A percentile compares a stretch with the other conserved stretches of the same genome.
Conservation (phyloP, 495 filamentous ascomycete species). For the Neurospora discreta region DNA sequence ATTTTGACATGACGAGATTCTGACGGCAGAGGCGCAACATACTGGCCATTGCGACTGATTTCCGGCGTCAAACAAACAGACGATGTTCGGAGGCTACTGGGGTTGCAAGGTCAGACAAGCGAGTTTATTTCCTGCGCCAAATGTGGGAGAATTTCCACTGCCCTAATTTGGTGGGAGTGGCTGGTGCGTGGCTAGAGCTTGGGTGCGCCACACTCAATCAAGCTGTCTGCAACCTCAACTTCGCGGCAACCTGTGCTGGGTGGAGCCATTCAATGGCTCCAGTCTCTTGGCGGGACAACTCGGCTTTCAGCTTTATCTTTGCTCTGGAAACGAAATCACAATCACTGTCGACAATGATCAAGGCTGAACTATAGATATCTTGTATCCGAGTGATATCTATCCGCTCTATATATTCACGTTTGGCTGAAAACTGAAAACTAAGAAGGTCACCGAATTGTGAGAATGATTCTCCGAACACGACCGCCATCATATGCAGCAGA, state of each 20-base stretch:
- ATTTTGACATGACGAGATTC: slow-evolving; percentile 1
- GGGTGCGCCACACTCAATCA: not conserved
- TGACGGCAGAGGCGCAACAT: slow-evolving; percentile 13
- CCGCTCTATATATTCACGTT: not conserved
- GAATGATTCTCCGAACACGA: not conserved
- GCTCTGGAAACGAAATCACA: not conserved
- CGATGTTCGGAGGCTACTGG: slow-evolving; percentile 14
- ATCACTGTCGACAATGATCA: not conserved
- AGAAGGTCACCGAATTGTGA: not conserved
- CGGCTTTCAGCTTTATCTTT: not conserved
- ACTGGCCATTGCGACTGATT: slow-evolving; percentile 41
- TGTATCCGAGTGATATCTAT: not conserved
- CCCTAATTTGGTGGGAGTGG: slow-evolving; percentile 21
- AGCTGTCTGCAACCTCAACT: no score
- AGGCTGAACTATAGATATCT: not conserved
- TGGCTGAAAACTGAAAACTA: not conserved
- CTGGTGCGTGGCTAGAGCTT: slow-evolving; percentile 6
- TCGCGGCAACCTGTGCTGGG: not conserved
- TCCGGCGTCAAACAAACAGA: slow-evolving; percentile 19
- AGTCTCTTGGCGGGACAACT: not conserved
- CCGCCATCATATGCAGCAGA: not conserved
- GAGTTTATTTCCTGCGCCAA: slow-evolving; percentile 18
- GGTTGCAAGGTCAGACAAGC: slow-evolving; percentile 10
- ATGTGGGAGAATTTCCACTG: slow-evolving; percentile 18
- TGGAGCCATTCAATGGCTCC: not conserved